Percentiles rank a stretch among this genome's conserved stretches.
These are phyloP conservation scores for Geotrichum europaeum DNA, from an alignment of 1,139 yeast genomes.

Conservation along the genomic window DNA sequence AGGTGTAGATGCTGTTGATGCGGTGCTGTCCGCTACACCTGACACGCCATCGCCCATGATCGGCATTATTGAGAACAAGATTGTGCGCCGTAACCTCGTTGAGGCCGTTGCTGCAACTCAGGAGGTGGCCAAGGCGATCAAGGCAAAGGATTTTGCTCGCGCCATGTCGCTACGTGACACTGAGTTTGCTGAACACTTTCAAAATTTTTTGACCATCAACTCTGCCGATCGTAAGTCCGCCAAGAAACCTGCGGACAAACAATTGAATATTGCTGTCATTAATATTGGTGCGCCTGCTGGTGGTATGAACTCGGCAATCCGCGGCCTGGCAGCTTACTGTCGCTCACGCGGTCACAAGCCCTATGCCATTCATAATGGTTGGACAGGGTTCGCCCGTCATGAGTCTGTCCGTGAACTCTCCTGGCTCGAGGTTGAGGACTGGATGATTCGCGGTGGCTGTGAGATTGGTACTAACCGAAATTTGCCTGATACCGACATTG, in stretches of 20 bases:
- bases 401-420: slow-evolving; percentile 66
- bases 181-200: slow-evolving; percentile 73
- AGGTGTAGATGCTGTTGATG: slow-evolving; percentile 96
- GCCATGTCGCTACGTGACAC: slow-evolving; percentile 87
- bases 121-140: slow-evolving; percentile 81
- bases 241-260: slow-evolving; percentile 37
- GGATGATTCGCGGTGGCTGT: slow-evolving; percentile 91
- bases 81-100: slow-evolving; percentile 73
- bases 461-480: slow-evolving; percentile 92
- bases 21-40: slow-evolving; percentile 82
- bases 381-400: slow-evolving; percentile 79
- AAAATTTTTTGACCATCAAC: slow-evolving; percentile 63
- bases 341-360: slow-evolving; percentile 85
- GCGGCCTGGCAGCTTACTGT: slow-evolving; percentile 88
- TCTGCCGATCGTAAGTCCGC: slow-evolving; percentile 61
- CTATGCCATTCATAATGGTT: slow-evolving; percentile 85
- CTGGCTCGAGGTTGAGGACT: slow-evolving; percentile 85
- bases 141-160: slow-evolving; percentile 66
- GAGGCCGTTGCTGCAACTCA: slow-evolving; percentile 86
- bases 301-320: slow-evolving; percentile 87
- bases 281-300: slow-evolving; percentile 98
- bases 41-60: slow-evolving; percentile 94
- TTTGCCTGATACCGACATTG: slow-evolving; percentile 74
- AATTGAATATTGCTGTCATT: slow-evolving; percentile 67
- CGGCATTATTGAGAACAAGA: slow-evolving; percentile 80